Conservation (phyloP, 176 grass and related monocot species). For the Chrysopogon serrulatus region DNA sequence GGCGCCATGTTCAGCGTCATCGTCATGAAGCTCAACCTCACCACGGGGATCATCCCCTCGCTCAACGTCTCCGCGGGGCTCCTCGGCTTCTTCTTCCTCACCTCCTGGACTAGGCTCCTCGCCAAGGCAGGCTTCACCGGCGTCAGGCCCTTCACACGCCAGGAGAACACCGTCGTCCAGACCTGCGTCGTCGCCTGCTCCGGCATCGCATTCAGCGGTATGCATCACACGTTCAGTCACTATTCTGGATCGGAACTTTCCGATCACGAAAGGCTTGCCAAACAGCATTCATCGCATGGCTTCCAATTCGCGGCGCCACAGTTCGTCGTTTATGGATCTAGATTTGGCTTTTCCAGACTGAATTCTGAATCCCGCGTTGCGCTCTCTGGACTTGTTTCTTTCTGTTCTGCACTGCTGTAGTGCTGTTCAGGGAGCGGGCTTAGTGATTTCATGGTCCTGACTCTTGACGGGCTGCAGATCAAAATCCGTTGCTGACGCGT, state of each 20-base stretch:
- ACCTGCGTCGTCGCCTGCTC: conserved; percentile 74
- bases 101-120: conserved; percentile 46
- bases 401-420: too few species aligned
- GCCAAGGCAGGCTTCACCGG: conserved; percentile 27
- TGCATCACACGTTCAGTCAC: background rate
- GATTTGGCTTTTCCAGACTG: too few species aligned
- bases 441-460: too few species aligned
- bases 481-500: background rate
- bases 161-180: conserved; percentile 91
- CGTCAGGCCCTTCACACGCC: conserved; percentile 67
- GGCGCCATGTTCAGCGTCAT: conserved; percentile 75
- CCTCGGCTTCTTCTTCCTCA: conserved; percentile 84
- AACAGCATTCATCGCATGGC: background rate
- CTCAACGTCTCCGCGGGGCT: conserved; percentile 89
- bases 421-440: too few species aligned
- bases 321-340: too few species aligned
- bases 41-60: conserved; percentile 83
- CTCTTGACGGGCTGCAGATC: too few species aligned
- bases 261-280: background rate
- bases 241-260: background rate
- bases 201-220: conserved; percentile 89
- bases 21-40: conserved; percentile 98
- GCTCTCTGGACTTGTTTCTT: too few species aligned
- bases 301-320: too few species aligned
- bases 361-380: too few species aligned